phyloP scores from a whole-genome alignment of 2,329 filamentous ascomycete species.

The Thermochaetoides dissita region DNA sequence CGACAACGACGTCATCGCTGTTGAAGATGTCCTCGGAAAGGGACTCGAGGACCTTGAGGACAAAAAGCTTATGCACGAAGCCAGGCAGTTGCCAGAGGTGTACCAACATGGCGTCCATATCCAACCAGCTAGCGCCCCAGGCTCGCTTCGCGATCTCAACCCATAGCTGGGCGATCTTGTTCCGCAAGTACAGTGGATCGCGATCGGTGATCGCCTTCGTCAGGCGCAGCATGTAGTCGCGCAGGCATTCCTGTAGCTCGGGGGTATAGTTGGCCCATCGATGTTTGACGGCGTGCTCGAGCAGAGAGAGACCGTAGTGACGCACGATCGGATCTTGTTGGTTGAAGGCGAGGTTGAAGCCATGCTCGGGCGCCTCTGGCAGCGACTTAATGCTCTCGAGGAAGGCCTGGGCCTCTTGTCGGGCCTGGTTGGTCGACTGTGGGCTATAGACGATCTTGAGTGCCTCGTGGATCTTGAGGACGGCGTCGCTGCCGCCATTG shows the following conservation, averaged over 20 bases:
- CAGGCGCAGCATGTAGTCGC: slow-evolving; percentile 65
- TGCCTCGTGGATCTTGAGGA: slow-evolving; percentile 65
- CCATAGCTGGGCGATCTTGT: slow-evolving; percentile 92
- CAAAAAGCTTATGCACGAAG: slow-evolving; percentile 60
- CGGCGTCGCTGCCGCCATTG: slow-evolving; percentile 20
- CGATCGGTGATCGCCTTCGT: slow-evolving; percentile 54
- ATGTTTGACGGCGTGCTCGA: slow-evolving; percentile 82
- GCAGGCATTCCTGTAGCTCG: slow-evolving; percentile 54
- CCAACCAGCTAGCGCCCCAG: slow-evolving; percentile 86
- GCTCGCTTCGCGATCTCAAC: slow-evolving; percentile 84
- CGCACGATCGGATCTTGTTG: slow-evolving; percentile 68
- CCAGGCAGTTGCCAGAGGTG: slow-evolving; percentile 58
- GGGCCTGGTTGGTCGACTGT: slow-evolving; percentile 64
- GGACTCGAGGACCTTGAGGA: slow-evolving; percentile 77
- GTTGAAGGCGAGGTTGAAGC: slow-evolving; percentile 69
- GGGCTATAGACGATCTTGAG: slow-evolving; percentile 79
- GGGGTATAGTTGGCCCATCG: slow-evolving; percentile 61
- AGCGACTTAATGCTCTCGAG: slow-evolving; percentile 75
- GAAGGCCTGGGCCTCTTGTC: slow-evolving; percentile 69
- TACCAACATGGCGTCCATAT: slow-evolving; percentile 79
- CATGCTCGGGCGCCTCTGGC: slow-evolving; percentile 67
- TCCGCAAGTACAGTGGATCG: slow-evolving; percentile 73
- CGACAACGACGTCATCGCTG: slow-evolving; percentile 74
- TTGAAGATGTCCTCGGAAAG: slow-evolving; percentile 91
- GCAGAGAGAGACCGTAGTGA: slow-evolving; percentile 82